Percentiles rank a stretch among this genome's conserved stretches.
Evolutionary conservation across 73 alveolate genomes (phyloP).

Genomic region (Paraurostyla sp.): DNA sequence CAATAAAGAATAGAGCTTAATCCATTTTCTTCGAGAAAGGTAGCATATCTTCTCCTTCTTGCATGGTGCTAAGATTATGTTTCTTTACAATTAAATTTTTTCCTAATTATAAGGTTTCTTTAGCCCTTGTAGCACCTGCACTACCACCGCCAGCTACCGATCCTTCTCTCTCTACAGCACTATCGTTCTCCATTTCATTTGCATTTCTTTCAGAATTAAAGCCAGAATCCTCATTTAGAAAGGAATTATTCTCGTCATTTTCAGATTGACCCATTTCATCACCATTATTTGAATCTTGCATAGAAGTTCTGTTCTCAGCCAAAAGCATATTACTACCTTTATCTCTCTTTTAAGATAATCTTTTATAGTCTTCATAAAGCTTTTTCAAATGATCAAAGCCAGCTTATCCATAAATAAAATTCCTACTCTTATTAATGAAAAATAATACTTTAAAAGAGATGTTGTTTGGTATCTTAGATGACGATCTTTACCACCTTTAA

Average conservation of each 20-base stretch:
- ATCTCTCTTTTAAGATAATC: background rate
- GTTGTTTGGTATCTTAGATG: background rate
- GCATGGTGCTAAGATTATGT: conserved; percentile 11
- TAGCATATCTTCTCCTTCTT: conserved; percentile 24
- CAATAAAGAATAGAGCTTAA: background rate
- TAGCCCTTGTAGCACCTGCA: background rate
- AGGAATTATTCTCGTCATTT: conserved; percentile 22
- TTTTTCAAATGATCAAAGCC: conserved; percentile 9
- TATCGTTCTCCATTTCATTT: no score
- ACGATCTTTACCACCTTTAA: conserved; percentile 16
- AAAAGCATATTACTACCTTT: background rate
- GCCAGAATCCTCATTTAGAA: conserved; percentile 30
- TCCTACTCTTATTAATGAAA: background rate
- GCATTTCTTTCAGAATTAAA: conserved; percentile 24
- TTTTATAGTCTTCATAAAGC: conserved; percentile 21
- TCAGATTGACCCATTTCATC: conserved; percentile 46
- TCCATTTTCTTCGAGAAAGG: conserved; percentile 33
- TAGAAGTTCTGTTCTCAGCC: conserved; percentile 13
- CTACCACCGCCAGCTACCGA: background rate
- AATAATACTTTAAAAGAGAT: background rate
- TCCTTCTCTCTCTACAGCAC: background rate
- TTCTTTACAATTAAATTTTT: background rate
- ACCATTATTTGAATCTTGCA: conserved; percentile 13
- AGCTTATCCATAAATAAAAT: conserved; percentile 9
- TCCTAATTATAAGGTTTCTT: conserved; percentile 24